Base-by-base conservation (phyloP, 169 alveolate species). In the Eimeria nieschulzi region DNA sequence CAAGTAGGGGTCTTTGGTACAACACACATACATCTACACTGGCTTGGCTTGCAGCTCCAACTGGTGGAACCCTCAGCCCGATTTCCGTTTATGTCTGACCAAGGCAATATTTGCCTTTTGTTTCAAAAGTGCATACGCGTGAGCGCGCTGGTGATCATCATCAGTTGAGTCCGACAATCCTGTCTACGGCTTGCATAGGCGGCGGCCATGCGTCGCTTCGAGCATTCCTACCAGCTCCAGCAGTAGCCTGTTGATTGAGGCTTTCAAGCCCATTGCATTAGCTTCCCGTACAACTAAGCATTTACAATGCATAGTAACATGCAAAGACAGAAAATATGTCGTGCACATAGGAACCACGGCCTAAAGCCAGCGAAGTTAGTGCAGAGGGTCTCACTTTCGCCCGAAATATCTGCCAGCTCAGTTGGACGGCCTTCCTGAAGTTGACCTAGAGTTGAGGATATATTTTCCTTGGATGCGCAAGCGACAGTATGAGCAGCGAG, bases 321-420 rank as follows among this genome's bases (percentile, higher is more conserved):
- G 68, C 23, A 59, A 15, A n/a, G 10, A n/a, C 3, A 59, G 1
- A 33, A 33, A 15, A 59, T 59, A 59, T n/a, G 15, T 3, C 25
- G 66, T 46, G 54, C 85, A 21, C 53, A n/a, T 76, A 51, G 8
- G 9, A 56, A 53, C 53, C 51, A 39, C 71, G 25, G 68, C 55
- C 53, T 15, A 12, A 2, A 23, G 53, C 23, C 8, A 68, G 54
- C 26, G 26, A 26, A 46, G 59, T 12, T 13, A 15, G n/a, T 15
- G 59, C 10, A 63, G 23, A 26, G 17, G 26, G 53, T 13, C 76
- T 63, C 63, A 82, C 90, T 76, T 55, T 82, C 90, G 59, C 90
- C 90, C 59, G 90, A 82, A 63, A 82, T 82, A 61, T 82, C 90
- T 61, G 63, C 90, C 21, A 82, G 78, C 78, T 82, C 90, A 53